Conservation (phyloP, 2,329 filamentous ascomycete species). For the Apiospora hydei region DNA sequence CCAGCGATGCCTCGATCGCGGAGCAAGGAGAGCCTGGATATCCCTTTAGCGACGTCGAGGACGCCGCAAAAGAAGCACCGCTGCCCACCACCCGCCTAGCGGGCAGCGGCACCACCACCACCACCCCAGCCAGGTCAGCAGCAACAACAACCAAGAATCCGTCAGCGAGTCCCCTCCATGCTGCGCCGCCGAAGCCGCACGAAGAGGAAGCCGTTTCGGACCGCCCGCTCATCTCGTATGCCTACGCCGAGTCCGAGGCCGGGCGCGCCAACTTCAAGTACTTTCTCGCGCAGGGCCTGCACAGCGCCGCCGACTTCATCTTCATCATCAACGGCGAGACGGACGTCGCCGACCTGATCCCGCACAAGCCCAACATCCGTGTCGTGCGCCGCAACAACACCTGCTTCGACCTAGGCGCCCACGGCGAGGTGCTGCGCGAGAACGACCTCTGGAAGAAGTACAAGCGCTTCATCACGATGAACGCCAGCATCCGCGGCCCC, state of each 20-base stretch:
- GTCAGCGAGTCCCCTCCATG: neutral
- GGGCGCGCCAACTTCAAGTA: constrained; percentile 44
- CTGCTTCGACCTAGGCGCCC: constrained; percentile 47
- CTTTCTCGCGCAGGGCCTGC: constrained; percentile 47
- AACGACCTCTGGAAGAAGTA: constrained; percentile 45
- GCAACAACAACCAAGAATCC: neutral
- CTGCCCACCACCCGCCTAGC: neutral
- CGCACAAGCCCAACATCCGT: constrained; percentile 41
- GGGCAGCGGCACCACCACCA: neutral
- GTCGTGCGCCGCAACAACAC: constrained; percentile 41
- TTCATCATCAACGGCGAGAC: constrained; percentile 48
- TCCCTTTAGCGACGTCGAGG: neutral
- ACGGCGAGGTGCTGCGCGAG: constrained; percentile 44
- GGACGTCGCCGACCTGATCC: constrained; percentile 37
- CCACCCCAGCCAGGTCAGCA: neutral
- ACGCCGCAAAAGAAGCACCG: neutral
- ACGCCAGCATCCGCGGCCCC: constrained; percentile 46
- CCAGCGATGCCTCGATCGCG: neutral
- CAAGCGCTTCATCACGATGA: constrained; percentile 46
- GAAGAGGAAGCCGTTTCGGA: constrained; percentile 9
- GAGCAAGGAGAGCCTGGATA: neutral
- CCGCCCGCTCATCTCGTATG: constrained; percentile 44
- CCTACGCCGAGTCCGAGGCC: constrained; percentile 44
- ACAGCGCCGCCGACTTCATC: constrained; percentile 47
- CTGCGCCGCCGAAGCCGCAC: neutral